Percentiles rank a stretch among this genome's conserved stretches.
phyloP scores from a whole-genome alignment of 2,329 filamentous ascomycete genomes.

The Bipolaris sorokiniana region DNA sequence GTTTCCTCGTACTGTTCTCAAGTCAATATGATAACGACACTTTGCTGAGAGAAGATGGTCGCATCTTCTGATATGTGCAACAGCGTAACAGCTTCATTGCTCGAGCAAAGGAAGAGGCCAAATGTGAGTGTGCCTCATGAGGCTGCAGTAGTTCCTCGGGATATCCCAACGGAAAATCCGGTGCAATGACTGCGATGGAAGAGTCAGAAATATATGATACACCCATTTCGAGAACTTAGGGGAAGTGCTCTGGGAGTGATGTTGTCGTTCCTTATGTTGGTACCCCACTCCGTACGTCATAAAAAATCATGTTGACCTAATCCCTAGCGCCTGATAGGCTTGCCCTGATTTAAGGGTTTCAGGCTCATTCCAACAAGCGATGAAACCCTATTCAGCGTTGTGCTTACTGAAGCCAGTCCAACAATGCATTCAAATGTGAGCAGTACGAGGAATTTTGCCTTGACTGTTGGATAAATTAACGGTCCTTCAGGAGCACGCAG shows the following conservation, averaged over 20 bases:
- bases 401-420: conserved; percentile 23
- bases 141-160: background rate
- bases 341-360: no score
- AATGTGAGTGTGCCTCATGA: background rate
- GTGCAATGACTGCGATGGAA: background rate
- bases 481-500: conserved; percentile 61
- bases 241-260: background rate
- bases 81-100: background rate
- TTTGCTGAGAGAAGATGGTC: background rate
- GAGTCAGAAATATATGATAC: background rate
- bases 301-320: background rate
- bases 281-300: background rate
- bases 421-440: conserved; percentile 28
- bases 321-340: no score
- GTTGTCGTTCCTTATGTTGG: no score
- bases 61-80: background rate
- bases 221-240: background rate
- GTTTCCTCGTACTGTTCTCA: background rate
- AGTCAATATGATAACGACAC: background rate
- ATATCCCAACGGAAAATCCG: background rate
- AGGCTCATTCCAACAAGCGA: no score
- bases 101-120: background rate
- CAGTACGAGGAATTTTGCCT: conserved; percentile 27
- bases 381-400: no score
- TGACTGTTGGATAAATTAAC: conserved; percentile 25